Conservation (phyloP, 345 rosid genomes). For the Salix viminalis region DNA sequence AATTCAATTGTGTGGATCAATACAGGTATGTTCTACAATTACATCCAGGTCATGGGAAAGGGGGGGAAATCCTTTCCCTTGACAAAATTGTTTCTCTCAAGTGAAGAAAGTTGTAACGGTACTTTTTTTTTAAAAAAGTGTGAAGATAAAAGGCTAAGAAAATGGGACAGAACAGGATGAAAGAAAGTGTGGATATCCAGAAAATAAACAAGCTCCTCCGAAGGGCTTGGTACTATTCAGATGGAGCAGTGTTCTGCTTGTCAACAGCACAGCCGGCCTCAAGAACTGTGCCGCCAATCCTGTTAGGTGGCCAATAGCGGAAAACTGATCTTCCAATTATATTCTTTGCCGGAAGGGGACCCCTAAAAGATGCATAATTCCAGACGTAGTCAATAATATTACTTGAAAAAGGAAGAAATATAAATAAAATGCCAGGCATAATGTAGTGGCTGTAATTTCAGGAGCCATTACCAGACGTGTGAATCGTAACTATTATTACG, state of each 20-base stretch:
- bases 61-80: neutral
- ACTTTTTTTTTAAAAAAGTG: no score
- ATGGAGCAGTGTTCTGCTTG: conserved; percentile 30
- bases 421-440: neutral
- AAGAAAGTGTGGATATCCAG: neutral
- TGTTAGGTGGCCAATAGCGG: conserved; percentile 89
- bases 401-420: neutral
- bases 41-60: neutral
- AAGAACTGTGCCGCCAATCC: conserved; percentile 65
- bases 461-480: conserved; percentile 67
- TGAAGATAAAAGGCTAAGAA: neutral
- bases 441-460: neutral
- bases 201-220: no score
- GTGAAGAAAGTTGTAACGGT: neutral
- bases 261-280: conserved; percentile 66
- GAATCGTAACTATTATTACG: conserved; percentile 96
- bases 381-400: conserved; percentile 1
- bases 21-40: conserved; percentile 1
- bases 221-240: conserved; percentile 12
- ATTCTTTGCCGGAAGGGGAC: conserved; percentile 84
- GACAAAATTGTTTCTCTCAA: neutral
- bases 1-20: neutral
- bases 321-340: conserved; percentile 85
- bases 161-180: neutral
- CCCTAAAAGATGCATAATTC: conserved; percentile 46